These are phyloP conservation scores for Mycena maculata DNA, from an alignment of 768 basidiomycete genomes.

Conservation along the genomic window DNA sequence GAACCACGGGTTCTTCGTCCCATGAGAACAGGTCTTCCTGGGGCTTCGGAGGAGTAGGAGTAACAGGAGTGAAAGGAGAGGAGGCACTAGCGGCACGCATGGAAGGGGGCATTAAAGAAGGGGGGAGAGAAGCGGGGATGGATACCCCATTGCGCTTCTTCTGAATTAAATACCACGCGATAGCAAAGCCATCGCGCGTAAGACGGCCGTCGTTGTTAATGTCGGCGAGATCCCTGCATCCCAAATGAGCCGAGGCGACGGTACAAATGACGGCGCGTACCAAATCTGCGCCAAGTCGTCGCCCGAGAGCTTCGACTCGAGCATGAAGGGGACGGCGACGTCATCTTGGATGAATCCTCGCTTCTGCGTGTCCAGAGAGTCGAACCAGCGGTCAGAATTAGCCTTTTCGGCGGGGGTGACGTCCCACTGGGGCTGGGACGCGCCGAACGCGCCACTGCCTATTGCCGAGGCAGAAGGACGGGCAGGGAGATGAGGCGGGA, in stretches of 20 bases:
- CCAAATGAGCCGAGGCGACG: conserved; percentile 16
- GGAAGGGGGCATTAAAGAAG: conserved; percentile 83
- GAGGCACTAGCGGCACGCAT: conserved; percentile 63
- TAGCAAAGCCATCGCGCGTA: conserved; percentile 92
- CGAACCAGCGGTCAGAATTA: conserved; percentile 81
- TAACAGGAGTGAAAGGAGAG: conserved; percentile 52
- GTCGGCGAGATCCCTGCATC: conserved; percentile 90
- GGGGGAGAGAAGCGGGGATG: conserved; percentile 77
- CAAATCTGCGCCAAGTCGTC: conserved; percentile 91
- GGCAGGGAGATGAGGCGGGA: conserved; percentile 50
- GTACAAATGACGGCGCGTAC: conserved; percentile 56
- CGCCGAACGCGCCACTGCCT: conserved; percentile 40
- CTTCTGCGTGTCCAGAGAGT: conserved; percentile 78
- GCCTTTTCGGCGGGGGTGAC: conserved; percentile 85
- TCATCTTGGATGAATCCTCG: conserved; percentile 91
- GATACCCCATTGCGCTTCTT: conserved; percentile 84
- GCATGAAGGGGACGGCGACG: conserved; percentile 94
- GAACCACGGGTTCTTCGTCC: conserved; percentile 68
- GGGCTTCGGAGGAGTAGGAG: conserved; percentile 59
- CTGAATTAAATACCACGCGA: conserved; percentile 95
- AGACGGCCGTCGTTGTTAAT: conserved; percentile 88
- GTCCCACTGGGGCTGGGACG: conserved; percentile 72
- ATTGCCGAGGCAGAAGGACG: conserved; percentile 50
- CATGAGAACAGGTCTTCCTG: conserved; percentile 60
- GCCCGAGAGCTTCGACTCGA: conserved; percentile 87